Evolutionary conservation across 371 early-diverging fungal genomes (phyloP).

Genomic region (Rhizopus microsporus): DNA sequence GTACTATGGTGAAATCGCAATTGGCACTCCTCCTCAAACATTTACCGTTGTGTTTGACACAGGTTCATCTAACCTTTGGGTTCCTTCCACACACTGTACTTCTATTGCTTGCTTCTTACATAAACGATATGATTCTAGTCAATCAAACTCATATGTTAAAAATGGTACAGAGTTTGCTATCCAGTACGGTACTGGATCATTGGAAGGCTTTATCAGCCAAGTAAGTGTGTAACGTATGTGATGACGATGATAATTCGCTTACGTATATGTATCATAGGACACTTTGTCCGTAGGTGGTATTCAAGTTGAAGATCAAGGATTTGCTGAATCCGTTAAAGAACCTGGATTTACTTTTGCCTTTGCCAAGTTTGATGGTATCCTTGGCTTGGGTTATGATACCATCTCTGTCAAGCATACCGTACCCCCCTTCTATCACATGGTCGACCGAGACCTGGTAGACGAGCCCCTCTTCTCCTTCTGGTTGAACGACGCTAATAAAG

Average conservation of each 20-base stretch:
- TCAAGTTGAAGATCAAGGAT: slow-evolving; percentile 63
- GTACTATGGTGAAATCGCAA: slow-evolving; percentile 85
- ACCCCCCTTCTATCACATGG: slow-evolving; percentile 92
- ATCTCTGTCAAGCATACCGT: slow-evolving; percentile 84
- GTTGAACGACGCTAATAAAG: slow-evolving; percentile 58
- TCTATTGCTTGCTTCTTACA: slow-evolving; percentile 94
- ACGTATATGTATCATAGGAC: slow-evolving; percentile 41
- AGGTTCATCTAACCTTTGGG: slow-evolving; percentile 93
- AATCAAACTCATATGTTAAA: slow-evolving; percentile 66
- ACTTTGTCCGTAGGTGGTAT: slow-evolving; percentile 71
- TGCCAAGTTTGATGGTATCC: slow-evolving; percentile 92
- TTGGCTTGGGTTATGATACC: slow-evolving; percentile 87
- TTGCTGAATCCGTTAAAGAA: slow-evolving; percentile 91
- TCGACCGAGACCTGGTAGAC: slow-evolving; percentile 71
- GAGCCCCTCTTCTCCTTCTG: slow-evolving; percentile 84
- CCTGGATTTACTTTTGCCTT: slow-evolving; percentile 88
- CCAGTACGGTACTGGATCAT: slow-evolving; percentile 85
- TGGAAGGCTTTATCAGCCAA: slow-evolving; percentile 88
- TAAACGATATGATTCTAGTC: slow-evolving; percentile 71
- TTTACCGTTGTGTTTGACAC: slow-evolving; percentile 96
- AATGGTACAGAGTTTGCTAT: slow-evolving; percentile 92
- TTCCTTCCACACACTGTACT: slow-evolving; percentile 87
- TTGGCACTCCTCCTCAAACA: slow-evolving; percentile 86
- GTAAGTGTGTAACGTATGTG: slow-evolving; percentile 6
- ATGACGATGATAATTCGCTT: neutral